Conservation (phyloP, 106 monocot species). For the Allium fistulosum region DNA sequence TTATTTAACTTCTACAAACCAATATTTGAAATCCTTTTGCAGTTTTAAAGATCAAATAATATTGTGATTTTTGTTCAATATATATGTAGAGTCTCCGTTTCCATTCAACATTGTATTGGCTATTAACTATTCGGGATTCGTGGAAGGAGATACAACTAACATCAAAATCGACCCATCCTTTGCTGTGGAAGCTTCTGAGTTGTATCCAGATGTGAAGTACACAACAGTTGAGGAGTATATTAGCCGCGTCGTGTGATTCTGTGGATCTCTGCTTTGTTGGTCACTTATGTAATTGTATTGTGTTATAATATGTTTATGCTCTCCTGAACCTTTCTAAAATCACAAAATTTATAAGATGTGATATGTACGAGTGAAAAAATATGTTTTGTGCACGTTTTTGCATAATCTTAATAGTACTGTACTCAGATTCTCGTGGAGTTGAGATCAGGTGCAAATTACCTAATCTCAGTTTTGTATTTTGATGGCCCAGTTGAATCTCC, state of each 20-base stretch:
- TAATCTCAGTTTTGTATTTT: too few species aligned
- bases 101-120: constrained; percentile 22
- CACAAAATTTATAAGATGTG: too few species aligned
- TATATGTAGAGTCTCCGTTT: constrained; percentile 7
- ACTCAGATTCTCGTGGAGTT: too few species aligned
- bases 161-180: constrained; percentile 32
- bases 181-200: constrained; percentile 51
- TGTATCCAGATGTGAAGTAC: constrained; percentile 67
- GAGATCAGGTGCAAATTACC: too few species aligned
- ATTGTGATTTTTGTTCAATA: background rate
- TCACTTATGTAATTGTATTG: too few species aligned
- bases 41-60: background rate
- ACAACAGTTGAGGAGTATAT: constrained; percentile 51
- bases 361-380: too few species aligned
- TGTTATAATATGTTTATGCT: too few species aligned
- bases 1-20: background rate
- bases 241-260: background rate
- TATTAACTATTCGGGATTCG: constrained; percentile 10
- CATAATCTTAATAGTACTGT: too few species aligned
- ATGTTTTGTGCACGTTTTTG: too few species aligned
- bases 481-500: too few species aligned
- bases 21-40: background rate
- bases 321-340: too few species aligned
- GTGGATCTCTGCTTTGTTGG: too few species aligned
- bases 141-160: constrained; percentile 28